A percentile compares a stretch with the other conserved stretches of the same genome.
Conservation (phyloP, 2,329 filamentous ascomycete genomes). For the Pseudohalonectria lignicola region DNA sequence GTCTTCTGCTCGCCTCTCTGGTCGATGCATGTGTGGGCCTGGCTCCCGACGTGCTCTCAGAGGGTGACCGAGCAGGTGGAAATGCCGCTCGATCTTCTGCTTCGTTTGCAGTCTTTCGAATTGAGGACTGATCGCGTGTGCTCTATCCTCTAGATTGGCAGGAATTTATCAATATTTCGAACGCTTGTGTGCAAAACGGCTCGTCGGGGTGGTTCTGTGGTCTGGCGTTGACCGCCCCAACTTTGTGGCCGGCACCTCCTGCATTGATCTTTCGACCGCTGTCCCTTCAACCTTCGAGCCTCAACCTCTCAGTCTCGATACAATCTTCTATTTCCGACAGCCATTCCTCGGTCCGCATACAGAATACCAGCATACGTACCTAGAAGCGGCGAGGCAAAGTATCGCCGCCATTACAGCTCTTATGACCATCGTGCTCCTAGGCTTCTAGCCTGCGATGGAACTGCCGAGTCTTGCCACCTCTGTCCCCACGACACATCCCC, state of each 20-base stretch:
- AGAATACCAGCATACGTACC: too few species aligned
- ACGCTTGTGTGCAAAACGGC: too few species aligned
- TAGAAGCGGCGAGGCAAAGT: neutral
- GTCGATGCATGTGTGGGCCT: neutral
- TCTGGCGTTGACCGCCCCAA: constrained; percentile 1
- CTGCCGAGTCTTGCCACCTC: constrained; percentile 9
- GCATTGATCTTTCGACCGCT: too few species aligned
- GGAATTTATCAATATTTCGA: too few species aligned
- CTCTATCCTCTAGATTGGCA: too few species aligned
- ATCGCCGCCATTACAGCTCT: neutral
- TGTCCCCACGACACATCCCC: neutral
- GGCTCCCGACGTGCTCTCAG: too few species aligned
- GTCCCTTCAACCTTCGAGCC: neutral
- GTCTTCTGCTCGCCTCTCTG: neutral
- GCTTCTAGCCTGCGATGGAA: constrained; percentile 16
- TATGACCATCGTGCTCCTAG: constrained; percentile 1
- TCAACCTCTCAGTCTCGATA: too few species aligned
- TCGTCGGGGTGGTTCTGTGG: neutral
- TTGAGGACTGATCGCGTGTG: too few species aligned
- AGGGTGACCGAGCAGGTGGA: too few species aligned
- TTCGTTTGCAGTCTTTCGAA: too few species aligned
- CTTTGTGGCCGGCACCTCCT: neutral
- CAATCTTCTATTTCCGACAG: too few species aligned
- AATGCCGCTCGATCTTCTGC: neutral
- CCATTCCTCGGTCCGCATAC: neutral